Conservation (phyloP, 139 green algal genomes). For the Closterium sp. region DNA sequence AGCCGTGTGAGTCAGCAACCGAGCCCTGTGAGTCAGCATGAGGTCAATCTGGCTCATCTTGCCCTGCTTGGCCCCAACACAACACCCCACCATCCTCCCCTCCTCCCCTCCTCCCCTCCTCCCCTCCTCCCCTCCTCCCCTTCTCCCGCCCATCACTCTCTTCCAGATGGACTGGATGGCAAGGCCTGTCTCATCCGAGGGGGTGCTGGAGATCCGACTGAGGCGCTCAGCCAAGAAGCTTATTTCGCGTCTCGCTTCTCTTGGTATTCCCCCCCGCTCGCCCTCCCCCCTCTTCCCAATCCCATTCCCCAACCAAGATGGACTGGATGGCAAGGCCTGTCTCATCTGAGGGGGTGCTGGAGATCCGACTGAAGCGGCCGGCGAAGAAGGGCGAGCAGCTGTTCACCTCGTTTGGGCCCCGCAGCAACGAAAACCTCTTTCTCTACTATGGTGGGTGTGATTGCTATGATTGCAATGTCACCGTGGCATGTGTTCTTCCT, state of each 20-base stretch:
- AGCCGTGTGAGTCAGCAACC: no score
- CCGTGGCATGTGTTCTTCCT: neutral
- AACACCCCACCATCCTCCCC: no score
- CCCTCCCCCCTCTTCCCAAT: neutral
- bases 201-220: neutral
- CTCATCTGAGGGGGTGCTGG: neutral
- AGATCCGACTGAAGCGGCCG: neutral
- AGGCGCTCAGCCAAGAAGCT: neutral
- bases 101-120: no score
- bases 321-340: slow-evolving; percentile 21
- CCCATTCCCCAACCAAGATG: neutral
- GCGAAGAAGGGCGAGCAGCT: neutral
- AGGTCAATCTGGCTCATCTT: no score
- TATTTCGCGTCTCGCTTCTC: neutral
- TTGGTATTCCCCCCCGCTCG: neutral
- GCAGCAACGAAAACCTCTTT: slow-evolving; percentile 27
- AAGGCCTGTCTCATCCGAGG: neutral
- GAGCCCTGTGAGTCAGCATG: no score
- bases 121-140: neutral
- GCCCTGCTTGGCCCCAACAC: no score
- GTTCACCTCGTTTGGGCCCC: neutral
- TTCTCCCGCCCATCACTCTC: no score
- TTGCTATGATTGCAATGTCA: neutral
- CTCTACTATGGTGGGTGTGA: slow-evolving; percentile 21
- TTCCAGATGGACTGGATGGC: slow-evolving; percentile 14